Base-by-base conservation (phyloP, 2,329 filamentous ascomycete genomes). In the Chrysoporthe austroafricana region DNA sequence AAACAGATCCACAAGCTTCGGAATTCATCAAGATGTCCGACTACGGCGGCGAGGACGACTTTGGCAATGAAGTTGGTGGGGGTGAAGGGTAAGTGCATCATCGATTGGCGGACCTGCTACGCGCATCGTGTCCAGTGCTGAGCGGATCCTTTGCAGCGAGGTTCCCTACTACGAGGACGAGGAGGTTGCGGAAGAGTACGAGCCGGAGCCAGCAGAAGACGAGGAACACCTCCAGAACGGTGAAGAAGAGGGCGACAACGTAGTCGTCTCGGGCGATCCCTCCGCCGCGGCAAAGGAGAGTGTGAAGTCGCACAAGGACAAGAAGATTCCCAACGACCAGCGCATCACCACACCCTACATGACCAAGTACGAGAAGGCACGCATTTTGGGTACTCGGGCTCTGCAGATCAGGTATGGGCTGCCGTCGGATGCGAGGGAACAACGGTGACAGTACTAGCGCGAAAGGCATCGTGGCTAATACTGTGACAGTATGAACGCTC, bases 351-450 rank as follows among this genome's bases (percentile, higher is more conserved):
- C 96, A 39, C 96, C 95, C 2, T 99, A 97, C 82, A 97, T 99
- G 95, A 99, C 96, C 73, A 99, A 99, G 83, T 99, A 99, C 81
- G 96, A 99, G 85, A 88, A 90, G 74, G 96, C 96, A 71, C 90
- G 96, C 76, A 95, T 99, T 69, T 82, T 99, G 71, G 96, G 96
- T 60, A 98, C 96, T 52, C 87, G 96, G 73, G 96, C 96, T 52
- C 81, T 98, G 77, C 96, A 99, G 81, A 98, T 99, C 77, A 97
- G 93, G 93, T 96, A 80, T 65, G 88, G 73, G 16, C 36, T 62
- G 54, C 62, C 43, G 34, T 26, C 52, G 26, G 16, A 32, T 61
- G 63, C 64, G 60, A 56, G 26, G 26, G 50, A n/a, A 57, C n/a
- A 48, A 62, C 4, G 13, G 58, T 48, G 21, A 11, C 9, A 46